Evolutionary conservation across 2,329 filamentous ascomycete genomes (phyloP), one percentile per base, ranked within the genome.

Genomic region (Chaetomium globosum): DNA sequence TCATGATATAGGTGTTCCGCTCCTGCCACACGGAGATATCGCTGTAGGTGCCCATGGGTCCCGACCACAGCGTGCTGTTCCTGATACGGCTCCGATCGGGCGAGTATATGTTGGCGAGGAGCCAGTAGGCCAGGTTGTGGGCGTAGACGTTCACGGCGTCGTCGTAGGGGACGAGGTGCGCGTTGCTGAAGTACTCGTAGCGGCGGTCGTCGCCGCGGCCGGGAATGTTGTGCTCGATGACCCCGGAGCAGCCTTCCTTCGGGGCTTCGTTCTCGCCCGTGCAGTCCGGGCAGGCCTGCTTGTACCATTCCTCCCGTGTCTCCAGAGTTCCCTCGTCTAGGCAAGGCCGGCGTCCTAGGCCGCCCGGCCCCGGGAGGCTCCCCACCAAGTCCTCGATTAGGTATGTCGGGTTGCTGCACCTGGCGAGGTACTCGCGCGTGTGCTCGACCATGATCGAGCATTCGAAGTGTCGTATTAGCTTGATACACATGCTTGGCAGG

Each of bases 341-440:
- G 53, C 60, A 63, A 3, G 53, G 52, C 12, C 28, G 52, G 2
- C 28, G 52, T 4, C 13, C 4, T 12, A 19, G 13, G 51, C 28
- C 23, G 13, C 13, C 8, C 4, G 28, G 19, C 1, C 10, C 19
- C 12, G 26, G 26, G 26, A 26, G 26, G 26, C 5, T 8, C 28
- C 8, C 16, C 16, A 31, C 7, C 4, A 55, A 31, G 21, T 53
- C 21, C 5, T 54, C 19, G 33, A 12, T 10, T 16, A 31, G 7
- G 26, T 43, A 33, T 4, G 23, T 43, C 21, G 52, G 60, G 36
- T 28, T 63, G 52, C 60, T 63, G 43, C 60, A 63, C 12, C 43
- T 28, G 19, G 33, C 19, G 10, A 63, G n/a, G 21, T 63, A 63
- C 21, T 56, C 28, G 13, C 59, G 55, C 7, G n/a, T n/a, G 10